A percentile compares a stretch with the other conserved stretches of the same genome.
Conservation (phyloP, 192 early-diverging fungal genomes). For the Podila clonocystis region DNA sequence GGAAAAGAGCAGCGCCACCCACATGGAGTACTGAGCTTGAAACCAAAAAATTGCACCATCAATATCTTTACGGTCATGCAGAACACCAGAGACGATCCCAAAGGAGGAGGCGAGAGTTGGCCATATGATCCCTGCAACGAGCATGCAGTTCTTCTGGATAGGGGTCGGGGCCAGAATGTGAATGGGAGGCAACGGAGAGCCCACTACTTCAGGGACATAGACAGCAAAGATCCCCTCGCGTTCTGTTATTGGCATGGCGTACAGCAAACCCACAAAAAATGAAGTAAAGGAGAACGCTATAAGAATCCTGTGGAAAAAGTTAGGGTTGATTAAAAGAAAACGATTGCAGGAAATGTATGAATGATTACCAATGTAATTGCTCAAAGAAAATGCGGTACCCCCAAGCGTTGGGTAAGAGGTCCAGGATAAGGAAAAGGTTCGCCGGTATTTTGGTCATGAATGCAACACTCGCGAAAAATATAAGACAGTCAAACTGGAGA, state of each 20-base stretch:
- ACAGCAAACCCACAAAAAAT: constrained; percentile 33
- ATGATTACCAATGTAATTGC: constrained; percentile 27
- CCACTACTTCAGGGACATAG: constrained; percentile 28
- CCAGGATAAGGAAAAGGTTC: constrained; percentile 20
- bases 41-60: neutral
- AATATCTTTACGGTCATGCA: constrained; percentile 11
- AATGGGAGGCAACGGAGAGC: constrained; percentile 12
- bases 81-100: constrained; percentile 14
- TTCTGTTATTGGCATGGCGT: constrained; percentile 45
- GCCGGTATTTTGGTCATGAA: constrained; percentile 24
- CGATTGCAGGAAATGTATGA: neutral
- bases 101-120: neutral
- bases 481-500: constrained; percentile 38
- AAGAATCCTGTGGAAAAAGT: constrained; percentile 14
- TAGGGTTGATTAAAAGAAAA: neutral
- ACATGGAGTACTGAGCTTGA: constrained; percentile 22
- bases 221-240: constrained; percentile 42
- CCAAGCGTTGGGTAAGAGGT: constrained; percentile 12
- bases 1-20: constrained; percentile 13
- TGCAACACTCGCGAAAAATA: constrained; percentile 30
- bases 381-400: constrained; percentile 28
- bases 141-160: constrained; percentile 28
- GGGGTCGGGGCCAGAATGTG: constrained; percentile 36
- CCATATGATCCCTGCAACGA: constrained; percentile 17
- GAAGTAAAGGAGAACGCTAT: constrained; percentile 19